Evolutionary conservation across 768 basidiomycete species (phyloP).

Genomic region (Daedaleopsis sinensis): DNA sequence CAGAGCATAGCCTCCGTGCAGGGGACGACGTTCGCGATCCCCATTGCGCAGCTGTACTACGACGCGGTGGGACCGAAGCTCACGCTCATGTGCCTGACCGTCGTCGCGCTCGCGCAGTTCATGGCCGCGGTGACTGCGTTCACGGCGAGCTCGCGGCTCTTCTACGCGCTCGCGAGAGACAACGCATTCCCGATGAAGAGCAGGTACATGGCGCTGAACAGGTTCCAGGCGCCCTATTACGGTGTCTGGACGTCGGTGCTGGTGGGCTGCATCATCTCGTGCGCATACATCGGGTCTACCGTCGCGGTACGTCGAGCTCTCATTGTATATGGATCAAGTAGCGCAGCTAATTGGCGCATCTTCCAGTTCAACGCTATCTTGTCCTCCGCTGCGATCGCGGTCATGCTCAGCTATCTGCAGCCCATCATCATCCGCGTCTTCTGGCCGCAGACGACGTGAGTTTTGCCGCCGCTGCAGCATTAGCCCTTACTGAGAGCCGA

Average conservation of each 20-base stretch:
- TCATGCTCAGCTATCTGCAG: conserved; percentile 60
- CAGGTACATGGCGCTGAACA: conserved; percentile 52
- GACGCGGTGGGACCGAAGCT: conserved; percentile 53
- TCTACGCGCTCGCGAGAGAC: conserved; percentile 60
- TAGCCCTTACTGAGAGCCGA: background rate
- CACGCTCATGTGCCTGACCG: conserved; percentile 52
- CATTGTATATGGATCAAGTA: background rate
- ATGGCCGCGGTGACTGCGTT: conserved; percentile 61
- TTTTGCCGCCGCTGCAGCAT: background rate
- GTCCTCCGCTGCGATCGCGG: conserved; percentile 57
- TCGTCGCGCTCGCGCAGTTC: conserved; percentile 52
- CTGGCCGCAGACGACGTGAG: conserved; percentile 52
- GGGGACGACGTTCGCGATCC: conserved; percentile 54
- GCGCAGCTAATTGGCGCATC: background rate
- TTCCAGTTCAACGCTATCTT: conserved; percentile 56
- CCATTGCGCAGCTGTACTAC: conserved; percentile 59
- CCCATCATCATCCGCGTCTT: conserved; percentile 61
- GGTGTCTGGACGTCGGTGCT: conserved; percentile 60
- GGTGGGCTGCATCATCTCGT: conserved; percentile 56
- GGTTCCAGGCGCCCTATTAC: conserved; percentile 55
- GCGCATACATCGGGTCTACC: conserved; percentile 58
- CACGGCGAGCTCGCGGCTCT: conserved; percentile 58
- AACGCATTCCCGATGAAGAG: conserved; percentile 51
- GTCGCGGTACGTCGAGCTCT: conserved; percentile 46
- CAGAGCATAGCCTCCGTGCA: conserved; percentile 55